Evolutionary conservation across 73 alveolate species (phyloP), one percentile per base, ranked within the genome.

Genomic region (Halteria grandinella): DNA sequence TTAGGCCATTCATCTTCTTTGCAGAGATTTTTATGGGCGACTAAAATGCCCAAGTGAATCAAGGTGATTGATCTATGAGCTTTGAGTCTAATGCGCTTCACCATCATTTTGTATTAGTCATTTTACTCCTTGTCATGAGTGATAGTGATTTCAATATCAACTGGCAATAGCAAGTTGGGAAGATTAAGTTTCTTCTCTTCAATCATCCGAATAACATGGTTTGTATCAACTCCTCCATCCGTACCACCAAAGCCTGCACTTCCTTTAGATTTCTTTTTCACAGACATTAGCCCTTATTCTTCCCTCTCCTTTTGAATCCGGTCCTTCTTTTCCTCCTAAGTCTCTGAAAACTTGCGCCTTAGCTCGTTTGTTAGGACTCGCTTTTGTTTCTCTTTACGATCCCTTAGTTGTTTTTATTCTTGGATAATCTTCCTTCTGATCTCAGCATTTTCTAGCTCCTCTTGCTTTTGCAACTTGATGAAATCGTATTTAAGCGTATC

Each of bases 1-100:
- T 66, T 66, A 44, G 62, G 57, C 80, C 80, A 66, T 45, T 66
- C 80, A 39, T 66, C 80, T 32, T 66, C 80, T 18, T 44, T 66
- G 32, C 54, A 66, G 20, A 51, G 33, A 66, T 66, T 66, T 24
- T 44, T 66, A 44, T 34, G 57, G 18, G 80, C 80, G 14, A 66
- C 14, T 23, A 66, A 44, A 10, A 34, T 66, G 3, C 62, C 80
- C 18, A 66, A 1, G 43, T 66, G 80, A 6, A 66, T 28, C 23
- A 66, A 18, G 4, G 80, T 66, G 1, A 37, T 48, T 44, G 66
- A 5, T 18, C 66, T 66, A 34, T 45, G n/a, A 21, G 80, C 57
- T 17, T 66, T 39, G 14, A 66, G 37, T 29, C 73, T 57, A 4
- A 57, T 32, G 31, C 73, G 31, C 20, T 57, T 57, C n/a, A 57